Percentiles rank a stretch among this genome's conserved stretches.
Evolutionary conservation across 371 early-diverging fungal species (phyloP).

Genomic region (Mucor irregularis): DNA sequence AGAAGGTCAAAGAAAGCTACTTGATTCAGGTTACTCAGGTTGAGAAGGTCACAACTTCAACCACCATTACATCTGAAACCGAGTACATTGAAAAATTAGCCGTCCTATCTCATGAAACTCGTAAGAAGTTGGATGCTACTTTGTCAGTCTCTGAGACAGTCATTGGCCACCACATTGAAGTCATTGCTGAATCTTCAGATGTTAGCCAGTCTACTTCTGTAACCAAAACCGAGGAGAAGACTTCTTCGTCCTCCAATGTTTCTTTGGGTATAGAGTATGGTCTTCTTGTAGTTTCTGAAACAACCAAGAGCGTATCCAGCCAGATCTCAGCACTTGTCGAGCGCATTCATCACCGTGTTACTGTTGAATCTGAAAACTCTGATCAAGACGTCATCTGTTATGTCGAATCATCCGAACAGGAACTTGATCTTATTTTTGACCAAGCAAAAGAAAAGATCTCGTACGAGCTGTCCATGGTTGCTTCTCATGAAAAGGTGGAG

Average conservation of each 20-base stretch:
- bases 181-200: conserved; percentile 18
- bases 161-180: conserved; percentile 28
- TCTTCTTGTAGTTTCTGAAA: conserved; percentile 19
- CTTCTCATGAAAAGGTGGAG: conserved; percentile 20
- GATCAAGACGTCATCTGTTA: conserved; percentile 16
- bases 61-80: conserved; percentile 5
- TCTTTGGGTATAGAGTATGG: conserved; percentile 27
- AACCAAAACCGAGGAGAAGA: neutral
- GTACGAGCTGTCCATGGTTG: conserved; percentile 18
- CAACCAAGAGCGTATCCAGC: conserved; percentile 19
- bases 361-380: conserved; percentile 2
- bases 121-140: conserved; percentile 16
- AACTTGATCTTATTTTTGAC: conserved; percentile 21
- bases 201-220: neutral
- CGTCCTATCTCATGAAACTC: conserved; percentile 16
- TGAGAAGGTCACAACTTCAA: conserved; percentile 14
- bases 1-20: conserved; percentile 22
- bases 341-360: conserved; percentile 15
- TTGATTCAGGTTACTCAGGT: conserved; percentile 24
- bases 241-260: neutral
- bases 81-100: conserved; percentile 18
- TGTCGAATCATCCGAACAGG: conserved; percentile 7
- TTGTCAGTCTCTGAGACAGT: conserved; percentile 22
- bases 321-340: conserved; percentile 22
- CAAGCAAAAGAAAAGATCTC: conserved; percentile 27